A percentile compares a stretch with the other conserved stretches of the same genome.
Conservation (phyloP, 805 yeast genomes). For the Candida alai region DNA sequence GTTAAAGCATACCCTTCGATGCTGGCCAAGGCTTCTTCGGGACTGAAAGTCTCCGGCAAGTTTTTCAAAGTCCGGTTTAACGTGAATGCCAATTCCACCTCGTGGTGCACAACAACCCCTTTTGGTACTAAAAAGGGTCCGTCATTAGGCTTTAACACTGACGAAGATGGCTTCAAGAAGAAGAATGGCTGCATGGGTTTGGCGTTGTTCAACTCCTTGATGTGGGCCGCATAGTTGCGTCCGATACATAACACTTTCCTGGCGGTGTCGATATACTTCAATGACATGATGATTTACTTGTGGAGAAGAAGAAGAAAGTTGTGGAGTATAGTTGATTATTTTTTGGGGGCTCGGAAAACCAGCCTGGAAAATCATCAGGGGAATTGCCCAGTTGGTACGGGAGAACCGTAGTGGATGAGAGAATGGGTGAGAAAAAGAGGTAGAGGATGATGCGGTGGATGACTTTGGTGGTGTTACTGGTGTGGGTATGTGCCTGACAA, state of each 20-base stretch:
- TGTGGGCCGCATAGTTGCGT: constrained; percentile 95
- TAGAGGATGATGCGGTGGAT: too few relatives aligned
- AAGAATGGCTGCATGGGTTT: constrained; percentile 86
- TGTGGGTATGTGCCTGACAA: too few relatives aligned
- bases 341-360: too few relatives aligned
- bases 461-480: too few relatives aligned
- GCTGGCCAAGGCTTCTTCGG: constrained; percentile 67
- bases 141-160: constrained; percentile 53
- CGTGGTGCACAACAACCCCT: constrained; percentile 87
- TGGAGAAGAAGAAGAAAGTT: neutral
- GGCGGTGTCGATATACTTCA: constrained; percentile 54
- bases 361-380: too few relatives aligned
- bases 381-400: neutral
- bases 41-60: constrained; percentile 54
- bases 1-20: constrained; percentile 88
- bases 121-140: constrained; percentile 84
- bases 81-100: constrained; percentile 84
- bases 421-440: neutral
- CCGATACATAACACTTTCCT: constrained; percentile 92
- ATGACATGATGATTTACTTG: constrained; percentile 37
- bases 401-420: neutral
- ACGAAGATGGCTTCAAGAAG: constrained; percentile 84
- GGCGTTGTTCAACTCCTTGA: constrained; percentile 79
- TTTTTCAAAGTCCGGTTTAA: constrained; percentile 63
- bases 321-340: constrained; percentile 3